These are phyloP conservation scores for Podila verticillata DNA, from an alignment of 192 early-diverging fungal species.

Conservation along the genomic window DNA sequence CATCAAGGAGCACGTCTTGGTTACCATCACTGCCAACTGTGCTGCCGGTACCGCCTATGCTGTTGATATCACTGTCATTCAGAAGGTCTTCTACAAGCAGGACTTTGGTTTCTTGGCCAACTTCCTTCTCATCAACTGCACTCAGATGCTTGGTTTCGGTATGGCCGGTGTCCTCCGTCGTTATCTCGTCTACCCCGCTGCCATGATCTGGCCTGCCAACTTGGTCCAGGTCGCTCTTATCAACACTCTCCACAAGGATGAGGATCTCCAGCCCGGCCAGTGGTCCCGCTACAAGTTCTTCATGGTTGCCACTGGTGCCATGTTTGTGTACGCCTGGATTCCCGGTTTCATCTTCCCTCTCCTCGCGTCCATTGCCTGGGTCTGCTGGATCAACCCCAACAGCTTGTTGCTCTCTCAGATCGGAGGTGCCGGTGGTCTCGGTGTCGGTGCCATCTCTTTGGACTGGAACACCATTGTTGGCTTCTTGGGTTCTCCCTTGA, in stretches of 20 bases:
- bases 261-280: conserved; percentile 58
- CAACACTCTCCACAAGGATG: conserved; percentile 58
- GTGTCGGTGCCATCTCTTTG: conserved; percentile 72
- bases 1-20: conserved; percentile 76
- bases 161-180: conserved; percentile 77
- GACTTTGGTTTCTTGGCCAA: conserved; percentile 62
- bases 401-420: conserved; percentile 22
- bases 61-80: conserved; percentile 64
- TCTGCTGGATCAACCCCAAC: conserved; percentile 37
- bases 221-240: conserved; percentile 66
- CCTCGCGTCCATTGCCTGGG: conserved; percentile 32
- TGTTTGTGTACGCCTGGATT: conserved; percentile 52
- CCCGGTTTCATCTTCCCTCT: conserved; percentile 53
- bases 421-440: conserved; percentile 70
- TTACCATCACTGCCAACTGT: conserved; percentile 63
- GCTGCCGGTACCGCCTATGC: conserved; percentile 64
- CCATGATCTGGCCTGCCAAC: conserved; percentile 89
- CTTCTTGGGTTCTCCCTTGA: conserved; percentile 45
- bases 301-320: conserved; percentile 45
- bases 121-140: conserved; percentile 63
- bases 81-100: conserved; percentile 65
- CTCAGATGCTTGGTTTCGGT: conserved; percentile 72
- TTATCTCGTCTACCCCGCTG: conserved; percentile 84
- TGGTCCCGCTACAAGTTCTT: conserved; percentile 54
- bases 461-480: conserved; percentile 70